Evolutionary conservation across 2,329 filamentous ascomycete species (phyloP).

Genomic region (Penicillium nordicum): DNA sequence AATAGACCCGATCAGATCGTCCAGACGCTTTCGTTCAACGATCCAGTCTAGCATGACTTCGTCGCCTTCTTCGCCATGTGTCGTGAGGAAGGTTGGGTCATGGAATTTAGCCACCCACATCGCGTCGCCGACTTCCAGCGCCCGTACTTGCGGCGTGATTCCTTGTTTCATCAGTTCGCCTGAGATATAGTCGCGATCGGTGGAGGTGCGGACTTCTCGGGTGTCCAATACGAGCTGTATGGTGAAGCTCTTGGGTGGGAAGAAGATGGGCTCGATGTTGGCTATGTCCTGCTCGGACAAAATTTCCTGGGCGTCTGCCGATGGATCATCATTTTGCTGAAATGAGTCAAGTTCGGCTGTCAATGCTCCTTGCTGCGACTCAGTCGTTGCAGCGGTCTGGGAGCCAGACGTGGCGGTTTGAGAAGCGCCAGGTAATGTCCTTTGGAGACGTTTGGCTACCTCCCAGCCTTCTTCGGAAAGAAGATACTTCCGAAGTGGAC

Average conservation of each 20-base stretch:
- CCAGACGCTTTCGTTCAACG: constrained; percentile 74
- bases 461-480: constrained; percentile 78
- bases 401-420: constrained; percentile 16
- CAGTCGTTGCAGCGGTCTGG: neutral
- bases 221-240: constrained; percentile 71
- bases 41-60: constrained; percentile 78
- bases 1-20: constrained; percentile 76
- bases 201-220: constrained; percentile 69
- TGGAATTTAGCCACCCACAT: constrained; percentile 75
- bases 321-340: constrained; percentile 3
- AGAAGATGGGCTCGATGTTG: constrained; percentile 54
- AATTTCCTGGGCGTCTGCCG: constrained; percentile 6
- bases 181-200: constrained; percentile 73
- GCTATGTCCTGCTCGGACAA: constrained; percentile 6
- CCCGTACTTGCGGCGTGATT: constrained; percentile 62
- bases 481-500: constrained; percentile 64
- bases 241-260: constrained; percentile 65
- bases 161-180: constrained; percentile 66
- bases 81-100: constrained; percentile 55
- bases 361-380: neutral
- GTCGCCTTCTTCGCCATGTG: constrained; percentile 54
- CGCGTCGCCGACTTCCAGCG: constrained; percentile 69
- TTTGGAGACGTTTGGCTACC: constrained; percentile 62
- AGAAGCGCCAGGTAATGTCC: constrained; percentile 38
- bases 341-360: neutral